These are phyloP conservation scores for Coemansia javaensis DNA, from an alignment of 192 early-diverging fungal species.

Conservation along the genomic window DNA sequence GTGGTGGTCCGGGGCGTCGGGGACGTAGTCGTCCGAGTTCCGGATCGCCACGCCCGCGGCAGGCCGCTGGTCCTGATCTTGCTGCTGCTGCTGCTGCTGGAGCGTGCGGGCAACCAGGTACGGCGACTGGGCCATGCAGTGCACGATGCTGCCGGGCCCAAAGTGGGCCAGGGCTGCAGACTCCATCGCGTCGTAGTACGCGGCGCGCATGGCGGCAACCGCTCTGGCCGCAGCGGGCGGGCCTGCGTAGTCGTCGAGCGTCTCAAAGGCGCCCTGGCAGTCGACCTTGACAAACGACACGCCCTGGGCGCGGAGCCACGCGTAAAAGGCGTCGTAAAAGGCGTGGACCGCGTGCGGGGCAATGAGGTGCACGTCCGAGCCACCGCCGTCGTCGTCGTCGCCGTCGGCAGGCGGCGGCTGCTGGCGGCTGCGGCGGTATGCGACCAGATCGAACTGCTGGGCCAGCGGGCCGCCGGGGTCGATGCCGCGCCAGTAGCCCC, in stretches of 20 bases:
- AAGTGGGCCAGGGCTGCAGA: slow-evolving; percentile 31
- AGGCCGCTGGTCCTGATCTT: not conserved
- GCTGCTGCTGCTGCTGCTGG: slow-evolving; percentile 1
- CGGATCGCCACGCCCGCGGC: slow-evolving; percentile 11
- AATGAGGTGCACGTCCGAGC: slow-evolving; percentile 23
- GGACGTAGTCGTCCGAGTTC: slow-evolving; percentile 58
- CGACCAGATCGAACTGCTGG: slow-evolving; percentile 17
- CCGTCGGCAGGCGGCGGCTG: slow-evolving; percentile 6
- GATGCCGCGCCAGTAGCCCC: slow-evolving; percentile 59
- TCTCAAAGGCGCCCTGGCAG: slow-evolving; percentile 52
- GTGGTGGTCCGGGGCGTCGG: slow-evolving; percentile 44
- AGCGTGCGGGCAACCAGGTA: slow-evolving; percentile 34
- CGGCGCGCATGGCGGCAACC: slow-evolving; percentile 18
- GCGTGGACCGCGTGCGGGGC: slow-evolving; percentile 3
- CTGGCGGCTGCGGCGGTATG: slow-evolving; percentile 12
- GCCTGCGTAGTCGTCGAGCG: slow-evolving; percentile 9
- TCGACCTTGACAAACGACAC: slow-evolving; percentile 56
- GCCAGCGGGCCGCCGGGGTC: slow-evolving; percentile 23
- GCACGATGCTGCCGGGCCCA: slow-evolving; percentile 33
- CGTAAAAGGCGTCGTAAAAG: slow-evolving; percentile 55
- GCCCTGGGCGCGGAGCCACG: slow-evolving; percentile 42
- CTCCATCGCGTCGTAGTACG: slow-evolving; percentile 48
- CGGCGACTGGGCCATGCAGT: slow-evolving; percentile 56
- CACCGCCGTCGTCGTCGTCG: too few species aligned
- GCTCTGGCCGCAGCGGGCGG: not conserved